Base-by-base conservation (phyloP, 306 rosid species). In the Cucumis cinereus region DNA sequence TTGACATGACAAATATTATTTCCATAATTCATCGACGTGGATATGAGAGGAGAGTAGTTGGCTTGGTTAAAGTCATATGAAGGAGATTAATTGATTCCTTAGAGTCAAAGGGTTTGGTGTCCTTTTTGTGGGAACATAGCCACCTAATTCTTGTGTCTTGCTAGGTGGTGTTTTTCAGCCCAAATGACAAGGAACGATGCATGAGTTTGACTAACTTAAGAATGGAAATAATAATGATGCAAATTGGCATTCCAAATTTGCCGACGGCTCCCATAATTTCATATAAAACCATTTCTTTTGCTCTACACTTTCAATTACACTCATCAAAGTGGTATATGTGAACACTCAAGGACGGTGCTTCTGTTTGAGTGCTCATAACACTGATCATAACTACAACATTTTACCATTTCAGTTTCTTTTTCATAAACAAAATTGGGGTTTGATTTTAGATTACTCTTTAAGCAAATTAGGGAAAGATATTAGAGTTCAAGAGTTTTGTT, bases 121-220 rank as follows among this genome's bases (percentile, higher is more conserved):
- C 38, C 14, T 69, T 45, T 14, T 45, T 45, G 40, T 43, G 50
- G 50, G 52, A 24, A n/a, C 72, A n/a, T 11, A 64, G 50, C 12
- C 10, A 64, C 45, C 72, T 30, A 10, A 64, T 28, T 64, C 49
- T 10, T 64, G 72, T 64, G n/a, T 64, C 10, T 66, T 40, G 30
- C 22, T 20, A 26, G 53, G 53, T 1, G 7, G 9, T 6, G 4
- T 33, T 63, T 63, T 36, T 19, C 49, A 8, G 26, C 71, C 14
- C 71, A 35, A 63, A 63, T 63, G 73, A 66, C 52, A 40, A 66
- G 73, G 30, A 38, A 66, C 73, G 53, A 38, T 38, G 73, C 52
- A 66, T 66, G 73, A 66, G 53, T 66, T 66, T 66, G 73, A 66
- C 73, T 5, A 66, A 7, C 5, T 66, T 66, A 33, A 63, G 49